Percentiles rank a stretch among this genome's conserved stretches.
Evolutionary conservation across 768 basidiomycete species (phyloP).

Genomic region (Podaxis sp.): DNA sequence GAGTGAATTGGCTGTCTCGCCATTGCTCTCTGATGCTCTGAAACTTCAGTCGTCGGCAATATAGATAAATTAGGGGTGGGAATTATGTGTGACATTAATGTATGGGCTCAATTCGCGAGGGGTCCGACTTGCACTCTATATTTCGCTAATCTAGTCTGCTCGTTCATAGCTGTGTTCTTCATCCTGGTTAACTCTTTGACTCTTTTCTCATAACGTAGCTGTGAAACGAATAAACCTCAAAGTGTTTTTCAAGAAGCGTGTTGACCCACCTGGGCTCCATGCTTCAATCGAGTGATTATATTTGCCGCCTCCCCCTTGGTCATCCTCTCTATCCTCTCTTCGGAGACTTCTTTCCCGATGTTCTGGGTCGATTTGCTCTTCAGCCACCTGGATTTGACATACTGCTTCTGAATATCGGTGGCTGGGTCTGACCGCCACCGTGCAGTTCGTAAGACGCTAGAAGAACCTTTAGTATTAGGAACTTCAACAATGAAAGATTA

Average conservation of each 20-base stretch:
- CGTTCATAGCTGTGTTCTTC: constrained; percentile 38
- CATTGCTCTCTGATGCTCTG: constrained; percentile 43
- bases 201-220: constrained; percentile 62
- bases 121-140: constrained; percentile 66
- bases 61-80: background rate
- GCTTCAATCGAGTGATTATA: constrained; percentile 73
- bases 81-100: constrained; percentile 4
- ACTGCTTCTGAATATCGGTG: constrained; percentile 55
- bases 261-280: constrained; percentile 64
- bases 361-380: constrained; percentile 22
- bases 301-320: constrained; percentile 82
- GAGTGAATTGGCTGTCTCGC: constrained; percentile 65
- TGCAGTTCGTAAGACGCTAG: constrained; percentile 62
- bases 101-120: constrained; percentile 20
- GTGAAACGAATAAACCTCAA: constrained; percentile 6
- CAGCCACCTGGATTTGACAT: constrained; percentile 55
- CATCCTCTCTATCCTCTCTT: constrained; percentile 40
- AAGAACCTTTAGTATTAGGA: constrained; percentile 5
- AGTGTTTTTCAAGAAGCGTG: background rate
- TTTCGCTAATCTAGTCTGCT: constrained; percentile 48
- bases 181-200: constrained; percentile 37
- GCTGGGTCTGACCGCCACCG: constrained; percentile 66
- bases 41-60: constrained; percentile 13
- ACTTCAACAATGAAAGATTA: background rate
- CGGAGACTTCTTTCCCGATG: constrained; percentile 23